Percentiles rank a stretch among this genome's conserved stretches.
Conservation (phyloP, 2,329 filamentous ascomycete species). For the Penicillium sp. region DNA sequence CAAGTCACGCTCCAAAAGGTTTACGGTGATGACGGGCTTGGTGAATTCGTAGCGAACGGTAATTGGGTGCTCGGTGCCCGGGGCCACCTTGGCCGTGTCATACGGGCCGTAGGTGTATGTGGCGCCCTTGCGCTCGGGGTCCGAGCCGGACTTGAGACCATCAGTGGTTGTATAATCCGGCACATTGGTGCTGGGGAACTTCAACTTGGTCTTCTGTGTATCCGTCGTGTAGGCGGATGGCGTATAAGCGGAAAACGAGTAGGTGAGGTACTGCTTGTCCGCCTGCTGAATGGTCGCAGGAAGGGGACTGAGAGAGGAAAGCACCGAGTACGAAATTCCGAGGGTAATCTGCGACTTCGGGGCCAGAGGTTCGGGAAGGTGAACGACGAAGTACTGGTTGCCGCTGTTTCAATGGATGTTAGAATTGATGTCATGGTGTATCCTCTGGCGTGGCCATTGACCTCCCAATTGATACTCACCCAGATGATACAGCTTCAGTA, state of each 20-base stretch:
- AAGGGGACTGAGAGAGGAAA: constrained; percentile 69
- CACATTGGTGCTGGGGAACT: constrained; percentile 67
- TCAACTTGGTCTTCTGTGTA: constrained; percentile 97
- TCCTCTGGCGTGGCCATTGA: constrained; percentile 25
- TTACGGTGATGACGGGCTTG: constrained; percentile 74
- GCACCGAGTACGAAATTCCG: constrained; percentile 72
- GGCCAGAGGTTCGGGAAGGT: constrained; percentile 64
- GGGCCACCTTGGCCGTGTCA: constrained; percentile 58
- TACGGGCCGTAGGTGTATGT: constrained; percentile 89
- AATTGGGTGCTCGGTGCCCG: constrained; percentile 63
- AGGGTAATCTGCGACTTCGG: constrained; percentile 73
- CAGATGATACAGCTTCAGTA: constrained; percentile 52
- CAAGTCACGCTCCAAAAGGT: constrained; percentile 74
- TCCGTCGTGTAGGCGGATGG: constrained; percentile 73
- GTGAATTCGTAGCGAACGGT: constrained; percentile 89
- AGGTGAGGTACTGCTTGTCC: constrained; percentile 76
- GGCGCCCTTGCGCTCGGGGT: constrained; percentile 72
- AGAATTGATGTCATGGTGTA: background rate
- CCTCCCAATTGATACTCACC: constrained; percentile 48
- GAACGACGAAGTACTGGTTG: constrained; percentile 74
- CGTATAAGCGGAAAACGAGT: constrained; percentile 76
- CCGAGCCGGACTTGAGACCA: constrained; percentile 50
- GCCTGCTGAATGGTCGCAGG: constrained; percentile 75
- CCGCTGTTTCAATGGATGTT: constrained; percentile 42
- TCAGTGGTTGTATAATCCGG: constrained; percentile 75